Evolutionary conservation across 768 basidiomycete species (phyloP), one percentile per base, ranked within the genome.

Genomic region (Suillus lakei): DNA sequence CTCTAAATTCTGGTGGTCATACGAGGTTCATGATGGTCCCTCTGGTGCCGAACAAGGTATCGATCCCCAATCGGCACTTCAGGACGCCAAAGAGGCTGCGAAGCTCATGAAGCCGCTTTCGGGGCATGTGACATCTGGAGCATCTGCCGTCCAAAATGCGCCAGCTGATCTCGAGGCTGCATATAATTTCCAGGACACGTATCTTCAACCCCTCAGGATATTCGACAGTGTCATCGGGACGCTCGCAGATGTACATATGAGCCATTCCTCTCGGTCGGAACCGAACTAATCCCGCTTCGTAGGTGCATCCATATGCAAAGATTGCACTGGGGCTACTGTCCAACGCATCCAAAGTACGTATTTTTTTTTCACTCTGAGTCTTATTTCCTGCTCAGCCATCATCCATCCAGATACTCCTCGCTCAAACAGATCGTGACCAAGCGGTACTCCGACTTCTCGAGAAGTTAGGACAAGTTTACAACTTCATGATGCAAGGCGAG

Each of bases 301-400:
- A 64, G 63, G 32, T 64, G 1, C 63, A 64, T 34, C 63, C 63
- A 1, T 64, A 64, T 15, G 63, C 58, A 5, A 58, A 56, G 23
- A 44, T 64, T 13, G 44, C 55, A 26, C 26, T 60, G 41, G 43
- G 39, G 5, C 12, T 58, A 5, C 32, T 64, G 34, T 30, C 58
- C 5, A 34, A 15, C n/a, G 63, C 63, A 13, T 43, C 55, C 2
- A 44, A 61, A 26, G 63, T 59, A 34, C 9, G 43, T 36, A 2
- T 46, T 8, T 12, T 46, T 8, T 12, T 15, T 55, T 26, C 13
- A 5, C 3, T 15, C 7, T 21, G 1, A 3, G 9, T 30, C 8
- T 13, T n/a, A n/a, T 32, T 16, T 32, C 23, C 28, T 38, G 9
- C 23, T 32, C 13, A 23, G 26, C 21, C 3, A 2, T 4, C 7